Conservation (phyloP, 176 grass and related monocot species). For the Zizania latifolia region DNA sequence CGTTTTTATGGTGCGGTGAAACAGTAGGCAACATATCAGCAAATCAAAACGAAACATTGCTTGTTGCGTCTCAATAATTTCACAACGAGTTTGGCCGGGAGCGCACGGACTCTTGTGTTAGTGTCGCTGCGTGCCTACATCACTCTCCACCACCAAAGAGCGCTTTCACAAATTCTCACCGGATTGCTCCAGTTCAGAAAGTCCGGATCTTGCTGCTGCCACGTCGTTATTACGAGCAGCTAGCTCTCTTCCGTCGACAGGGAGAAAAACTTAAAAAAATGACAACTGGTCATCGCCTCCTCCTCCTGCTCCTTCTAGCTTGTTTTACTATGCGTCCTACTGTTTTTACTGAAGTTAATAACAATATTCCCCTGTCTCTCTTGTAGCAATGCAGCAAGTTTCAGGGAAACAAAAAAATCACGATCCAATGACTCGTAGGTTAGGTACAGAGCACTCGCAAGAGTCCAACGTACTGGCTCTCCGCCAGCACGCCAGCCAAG, state of each 20-base stretch:
- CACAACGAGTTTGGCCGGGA: background rate
- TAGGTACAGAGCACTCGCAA: background rate
- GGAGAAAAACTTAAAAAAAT: background rate
- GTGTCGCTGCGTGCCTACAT: background rate
- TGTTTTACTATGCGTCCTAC: background rate
- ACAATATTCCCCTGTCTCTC: constrained; percentile 29
- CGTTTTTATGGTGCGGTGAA: constrained; percentile 19
- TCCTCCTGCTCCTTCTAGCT: too few relatives aligned
- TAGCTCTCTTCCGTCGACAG: background rate
- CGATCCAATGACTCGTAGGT: background rate
- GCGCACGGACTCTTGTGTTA: background rate
- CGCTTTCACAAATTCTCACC: too few relatives aligned
- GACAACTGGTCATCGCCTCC: too few relatives aligned
- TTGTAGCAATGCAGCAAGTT: background rate
- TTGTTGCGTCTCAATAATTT: too few relatives aligned
- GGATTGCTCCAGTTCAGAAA: constrained; percentile 6
- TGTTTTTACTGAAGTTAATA: too few relatives aligned
- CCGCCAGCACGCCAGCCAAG: background rate
- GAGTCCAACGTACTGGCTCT: background rate
- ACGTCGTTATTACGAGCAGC: constrained; percentile 8
- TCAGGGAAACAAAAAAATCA: background rate
- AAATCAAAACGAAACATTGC: too few relatives aligned
- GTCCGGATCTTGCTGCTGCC: background rate
- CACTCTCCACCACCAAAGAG: background rate
- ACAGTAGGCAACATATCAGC: too few relatives aligned